Percentiles rank a stretch among this genome's conserved stretches.
phyloP scores from a whole-genome alignment of 768 basidiomycete species.

The Cytidiella melzeri region DNA sequence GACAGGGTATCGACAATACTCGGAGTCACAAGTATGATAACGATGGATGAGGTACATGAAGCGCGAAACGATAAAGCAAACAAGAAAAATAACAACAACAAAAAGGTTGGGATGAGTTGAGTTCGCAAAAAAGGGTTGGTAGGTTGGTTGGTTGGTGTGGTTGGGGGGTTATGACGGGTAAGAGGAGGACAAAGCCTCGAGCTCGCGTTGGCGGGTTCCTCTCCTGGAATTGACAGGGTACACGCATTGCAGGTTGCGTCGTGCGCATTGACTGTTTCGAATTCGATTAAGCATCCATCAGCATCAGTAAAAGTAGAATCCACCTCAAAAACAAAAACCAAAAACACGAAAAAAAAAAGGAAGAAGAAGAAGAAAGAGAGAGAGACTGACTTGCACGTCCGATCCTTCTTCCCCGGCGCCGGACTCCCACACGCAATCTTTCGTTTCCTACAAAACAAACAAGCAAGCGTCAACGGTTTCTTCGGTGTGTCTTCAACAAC shows the following conservation, averaged over 20 bases:
- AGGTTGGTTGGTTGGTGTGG: no score
- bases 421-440: conserved; percentile 35
- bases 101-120: no score
- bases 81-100: neutral
- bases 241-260: conserved; percentile 63
- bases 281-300: neutral
- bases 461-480: conserved; percentile 33
- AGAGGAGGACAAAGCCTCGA: neutral
- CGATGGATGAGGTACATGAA: neutral
- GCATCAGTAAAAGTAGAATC: neutral
- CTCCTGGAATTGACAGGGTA: conserved; percentile 67
- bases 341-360: neutral
- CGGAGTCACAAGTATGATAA: neutral
- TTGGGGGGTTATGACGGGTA: neutral
- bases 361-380: conserved; percentile 3
- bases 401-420: conserved; percentile 23
- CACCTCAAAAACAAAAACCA: neutral
- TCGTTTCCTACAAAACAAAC: conserved; percentile 33
- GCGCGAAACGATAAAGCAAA: neutral
- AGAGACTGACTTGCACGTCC: conserved; percentile 30
- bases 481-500: conserved; percentile 27
- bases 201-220: conserved; percentile 30
- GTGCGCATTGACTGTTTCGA: conserved; percentile 59
- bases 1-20: neutral
- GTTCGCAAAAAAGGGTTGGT: no score